phyloP scores from a whole-genome alignment of 108 stramenopile species.

The Nitzschia sp. region DNA sequence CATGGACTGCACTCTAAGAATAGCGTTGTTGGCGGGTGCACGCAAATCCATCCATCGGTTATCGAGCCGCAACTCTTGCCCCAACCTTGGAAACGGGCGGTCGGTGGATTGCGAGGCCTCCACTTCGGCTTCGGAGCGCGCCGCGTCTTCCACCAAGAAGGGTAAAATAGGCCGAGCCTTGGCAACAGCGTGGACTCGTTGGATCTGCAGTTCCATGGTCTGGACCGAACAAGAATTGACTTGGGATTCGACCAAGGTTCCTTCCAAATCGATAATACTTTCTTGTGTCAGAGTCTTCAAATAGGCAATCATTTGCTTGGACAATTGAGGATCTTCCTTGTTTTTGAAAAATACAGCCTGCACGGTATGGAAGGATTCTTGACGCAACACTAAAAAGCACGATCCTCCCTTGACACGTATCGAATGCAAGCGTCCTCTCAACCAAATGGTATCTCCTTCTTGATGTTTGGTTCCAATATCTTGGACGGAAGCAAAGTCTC shows the following conservation, averaged over 20 bases:
- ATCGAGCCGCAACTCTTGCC: conserved; percentile 89
- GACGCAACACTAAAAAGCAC: conserved; percentile 92
- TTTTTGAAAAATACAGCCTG: conserved; percentile 96
- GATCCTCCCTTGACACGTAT: conserved; percentile 95
- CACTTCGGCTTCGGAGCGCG: conserved; percentile 86
- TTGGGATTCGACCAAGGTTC: conserved; percentile 69
- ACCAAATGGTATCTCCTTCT: conserved; percentile 80
- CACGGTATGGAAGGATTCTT: conserved; percentile 88
- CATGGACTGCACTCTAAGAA: conserved; percentile 89
- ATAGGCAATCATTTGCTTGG: conserved; percentile 89
- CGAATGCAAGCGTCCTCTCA: conserved; percentile 87
- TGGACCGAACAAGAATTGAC: conserved; percentile 77
- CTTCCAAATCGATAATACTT: conserved; percentile 91
- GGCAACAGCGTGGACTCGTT: conserved; percentile 83
- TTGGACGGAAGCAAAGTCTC: conserved; percentile 55
- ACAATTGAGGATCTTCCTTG: conserved; percentile 80
- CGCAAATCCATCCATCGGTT: conserved; percentile 95
- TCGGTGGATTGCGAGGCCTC: conserved; percentile 90
- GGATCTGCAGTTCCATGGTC: conserved; percentile 81
- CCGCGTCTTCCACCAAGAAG: conserved; percentile 94
- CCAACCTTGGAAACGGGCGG: conserved; percentile 90
- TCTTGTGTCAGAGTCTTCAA: conserved; percentile 88
- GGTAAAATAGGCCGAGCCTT: conserved; percentile 85
- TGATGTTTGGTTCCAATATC: conserved; percentile 54
- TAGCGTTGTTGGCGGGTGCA: conserved; percentile 95